Percentiles rank a stretch among this genome's conserved stretches.
Conservation (phyloP, 2,329 filamentous ascomycete species). For the Epichloe coenophiala region DNA sequence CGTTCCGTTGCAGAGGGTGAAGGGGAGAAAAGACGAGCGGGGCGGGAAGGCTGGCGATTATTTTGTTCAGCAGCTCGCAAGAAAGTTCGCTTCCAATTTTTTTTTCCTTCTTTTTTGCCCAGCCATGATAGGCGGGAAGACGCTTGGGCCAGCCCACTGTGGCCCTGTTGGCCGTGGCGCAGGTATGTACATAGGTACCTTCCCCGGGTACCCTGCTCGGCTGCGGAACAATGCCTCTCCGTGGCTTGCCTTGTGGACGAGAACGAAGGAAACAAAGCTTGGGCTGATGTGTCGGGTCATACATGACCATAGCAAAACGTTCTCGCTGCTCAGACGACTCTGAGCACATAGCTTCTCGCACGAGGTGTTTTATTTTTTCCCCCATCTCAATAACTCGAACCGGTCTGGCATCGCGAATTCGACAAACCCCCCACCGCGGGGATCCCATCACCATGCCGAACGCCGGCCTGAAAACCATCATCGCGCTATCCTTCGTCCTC, state of each 20-base stretch:
- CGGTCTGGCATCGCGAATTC: not conserved
- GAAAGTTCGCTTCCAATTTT: slow-evolving; percentile 3
- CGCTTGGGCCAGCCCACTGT: not conserved
- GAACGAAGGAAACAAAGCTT: too few relatives aligned
- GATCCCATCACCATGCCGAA: slow-evolving; percentile 41
- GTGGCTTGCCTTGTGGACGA: not conserved
- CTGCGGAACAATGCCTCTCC: slow-evolving; percentile 9
- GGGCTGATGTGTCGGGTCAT: too few relatives aligned
- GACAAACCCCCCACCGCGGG: slow-evolving; percentile 5
- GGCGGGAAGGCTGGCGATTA: slow-evolving; percentile 5
- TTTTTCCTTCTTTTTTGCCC: slow-evolving; percentile 14
- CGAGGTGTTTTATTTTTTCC: too few relatives aligned
- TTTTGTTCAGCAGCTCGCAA: slow-evolving; percentile 5
- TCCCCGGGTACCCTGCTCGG: slow-evolving; percentile 1
- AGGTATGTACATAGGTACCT: not conserved
- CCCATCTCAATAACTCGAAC: too few relatives aligned
- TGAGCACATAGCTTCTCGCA: too few relatives aligned
- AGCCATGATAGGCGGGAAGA: slow-evolving; percentile 6
- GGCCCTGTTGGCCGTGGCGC: not conserved
- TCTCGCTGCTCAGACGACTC: too few relatives aligned
- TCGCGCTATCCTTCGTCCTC: slow-evolving; percentile 95
- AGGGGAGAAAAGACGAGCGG: slow-evolving; percentile 1
- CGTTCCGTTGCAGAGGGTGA: not conserved
- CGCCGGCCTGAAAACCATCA: slow-evolving; percentile 97
- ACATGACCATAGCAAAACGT: not conserved